phyloP scores from a whole-genome alignment of 257 asterid genomes.

The Galeopsis tetrahit region DNA sequence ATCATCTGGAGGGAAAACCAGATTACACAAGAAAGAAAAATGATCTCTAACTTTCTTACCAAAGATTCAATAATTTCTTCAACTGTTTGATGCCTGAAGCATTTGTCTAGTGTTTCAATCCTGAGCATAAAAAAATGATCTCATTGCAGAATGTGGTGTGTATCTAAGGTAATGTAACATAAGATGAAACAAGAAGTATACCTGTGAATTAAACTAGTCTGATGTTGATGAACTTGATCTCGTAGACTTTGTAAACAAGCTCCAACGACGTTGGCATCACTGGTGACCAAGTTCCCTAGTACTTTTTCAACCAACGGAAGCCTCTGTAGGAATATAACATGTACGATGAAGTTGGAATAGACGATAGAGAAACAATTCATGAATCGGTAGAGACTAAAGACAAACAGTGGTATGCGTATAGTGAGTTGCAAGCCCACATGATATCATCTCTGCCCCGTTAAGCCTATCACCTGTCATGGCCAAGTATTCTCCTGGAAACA shows the following conservation, averaged over 20 bases:
- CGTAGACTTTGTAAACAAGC: slow-evolving; percentile 50
- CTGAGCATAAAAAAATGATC: slow-evolving; percentile 40
- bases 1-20: background rate
- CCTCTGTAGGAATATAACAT: slow-evolving; percentile 45
- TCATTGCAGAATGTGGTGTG: background rate
- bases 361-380: background rate
- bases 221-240: slow-evolving; percentile 55
- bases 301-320: slow-evolving; percentile 63
- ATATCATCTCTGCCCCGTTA: slow-evolving; percentile 72
- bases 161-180: background rate
- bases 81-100: slow-evolving; percentile 72
- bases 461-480: slow-evolving; percentile 70
- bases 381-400: slow-evolving; percentile 25
- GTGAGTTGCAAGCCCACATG: slow-evolving; percentile 84
- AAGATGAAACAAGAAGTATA: slow-evolving; percentile 24
- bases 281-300: slow-evolving; percentile 56
- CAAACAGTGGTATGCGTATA: slow-evolving; percentile 49
- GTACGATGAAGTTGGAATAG: slow-evolving; percentile 14
- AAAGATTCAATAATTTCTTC: slow-evolving; percentile 78
- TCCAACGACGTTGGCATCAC: slow-evolving; percentile 63
- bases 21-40: background rate
- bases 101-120: slow-evolving; percentile 60
- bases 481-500: slow-evolving; percentile 69
- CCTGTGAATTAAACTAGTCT: slow-evolving; percentile 59
- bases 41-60: slow-evolving; percentile 43